Evolutionary conservation across 768 basidiomycete species (phyloP).

Genomic region (Auricularia sp.): DNA sequence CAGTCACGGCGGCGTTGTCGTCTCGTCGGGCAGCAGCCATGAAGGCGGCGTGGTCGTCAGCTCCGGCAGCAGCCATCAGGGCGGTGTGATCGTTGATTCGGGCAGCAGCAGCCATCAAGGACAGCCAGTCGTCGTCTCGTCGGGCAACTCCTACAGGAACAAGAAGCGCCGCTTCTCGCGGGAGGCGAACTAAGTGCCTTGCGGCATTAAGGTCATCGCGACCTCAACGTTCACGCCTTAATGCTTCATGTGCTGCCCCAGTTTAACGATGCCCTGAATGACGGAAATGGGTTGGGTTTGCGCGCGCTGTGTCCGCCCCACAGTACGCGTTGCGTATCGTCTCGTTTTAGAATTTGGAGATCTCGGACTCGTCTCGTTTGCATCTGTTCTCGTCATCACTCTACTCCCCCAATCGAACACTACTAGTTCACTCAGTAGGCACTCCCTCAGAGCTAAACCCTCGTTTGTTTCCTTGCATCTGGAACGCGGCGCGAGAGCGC

Average conservation of each 20-base stretch:
- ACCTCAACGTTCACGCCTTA: background rate
- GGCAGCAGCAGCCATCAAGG: background rate
- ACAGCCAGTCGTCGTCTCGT: background rate
- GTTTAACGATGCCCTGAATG: background rate
- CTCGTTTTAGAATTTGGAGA: background rate
- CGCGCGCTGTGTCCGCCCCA: background rate
- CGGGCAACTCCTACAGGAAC: background rate
- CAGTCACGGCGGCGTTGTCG: background rate
- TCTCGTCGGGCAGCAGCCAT: background rate
- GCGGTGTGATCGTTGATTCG: background rate
- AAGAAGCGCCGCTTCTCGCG: background rate
- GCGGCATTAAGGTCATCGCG: background rate
- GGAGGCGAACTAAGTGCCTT: background rate
- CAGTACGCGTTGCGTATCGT: background rate
- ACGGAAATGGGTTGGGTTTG: background rate
- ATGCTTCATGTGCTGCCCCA: background rate
- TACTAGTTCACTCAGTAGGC: background rate
- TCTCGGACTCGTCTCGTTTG: background rate
- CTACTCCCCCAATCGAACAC: background rate
- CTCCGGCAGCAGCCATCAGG: background rate
- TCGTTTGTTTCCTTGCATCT: background rate
- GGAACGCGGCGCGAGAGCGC: background rate
- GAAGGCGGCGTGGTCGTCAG: background rate
- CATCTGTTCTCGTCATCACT: background rate
- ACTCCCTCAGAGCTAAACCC: background rate